These are phyloP conservation scores for Strobilomyces confusus DNA, from an alignment of 768 basidiomycete species.

Conservation along the genomic window DNA sequence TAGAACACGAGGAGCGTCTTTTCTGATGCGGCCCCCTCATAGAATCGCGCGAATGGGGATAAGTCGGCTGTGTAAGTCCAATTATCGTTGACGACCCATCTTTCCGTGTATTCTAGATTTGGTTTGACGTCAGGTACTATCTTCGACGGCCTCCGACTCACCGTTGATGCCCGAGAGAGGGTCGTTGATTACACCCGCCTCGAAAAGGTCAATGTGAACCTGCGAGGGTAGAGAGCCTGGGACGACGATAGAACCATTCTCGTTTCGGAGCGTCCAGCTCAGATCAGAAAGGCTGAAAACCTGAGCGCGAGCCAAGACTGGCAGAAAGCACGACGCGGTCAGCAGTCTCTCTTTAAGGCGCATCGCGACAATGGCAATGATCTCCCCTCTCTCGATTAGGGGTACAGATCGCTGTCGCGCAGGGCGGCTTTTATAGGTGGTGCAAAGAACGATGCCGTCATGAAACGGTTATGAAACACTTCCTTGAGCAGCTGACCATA, in stretches of 20 bases:
- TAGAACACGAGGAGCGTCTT: constrained; percentile 49
- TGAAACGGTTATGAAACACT: constrained; percentile 5
- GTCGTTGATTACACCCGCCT: constrained; percentile 50
- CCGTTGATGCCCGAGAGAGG: constrained; percentile 54
- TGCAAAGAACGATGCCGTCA: background rate
- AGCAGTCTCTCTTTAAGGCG: background rate
- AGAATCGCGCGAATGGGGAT: constrained; percentile 36
- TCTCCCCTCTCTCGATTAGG: background rate
- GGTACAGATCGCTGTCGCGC: background rate
- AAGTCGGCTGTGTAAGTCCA: constrained; percentile 59
- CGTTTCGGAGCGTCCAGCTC: constrained; percentile 50
- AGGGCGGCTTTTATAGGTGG: background rate
- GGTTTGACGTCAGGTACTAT: background rate
- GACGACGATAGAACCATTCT: constrained; percentile 51
- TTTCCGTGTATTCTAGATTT: constrained; percentile 40
- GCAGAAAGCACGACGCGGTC: constrained; percentile 6
- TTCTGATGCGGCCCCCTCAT: constrained; percentile 19
- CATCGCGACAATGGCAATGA: constrained; percentile 3
- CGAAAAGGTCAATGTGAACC: constrained; percentile 49
- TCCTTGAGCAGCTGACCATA: background rate
- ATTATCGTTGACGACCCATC: constrained; percentile 54
- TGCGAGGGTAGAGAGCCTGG: constrained; percentile 51
- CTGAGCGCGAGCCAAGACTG: constrained; percentile 14
- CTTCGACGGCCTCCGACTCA: constrained; percentile 15
- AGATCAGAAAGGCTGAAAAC: constrained; percentile 44